Evolutionary conservation across 2,329 filamentous ascomycete genomes (phyloP).

Genomic region (Colletotrichum magnum): DNA sequence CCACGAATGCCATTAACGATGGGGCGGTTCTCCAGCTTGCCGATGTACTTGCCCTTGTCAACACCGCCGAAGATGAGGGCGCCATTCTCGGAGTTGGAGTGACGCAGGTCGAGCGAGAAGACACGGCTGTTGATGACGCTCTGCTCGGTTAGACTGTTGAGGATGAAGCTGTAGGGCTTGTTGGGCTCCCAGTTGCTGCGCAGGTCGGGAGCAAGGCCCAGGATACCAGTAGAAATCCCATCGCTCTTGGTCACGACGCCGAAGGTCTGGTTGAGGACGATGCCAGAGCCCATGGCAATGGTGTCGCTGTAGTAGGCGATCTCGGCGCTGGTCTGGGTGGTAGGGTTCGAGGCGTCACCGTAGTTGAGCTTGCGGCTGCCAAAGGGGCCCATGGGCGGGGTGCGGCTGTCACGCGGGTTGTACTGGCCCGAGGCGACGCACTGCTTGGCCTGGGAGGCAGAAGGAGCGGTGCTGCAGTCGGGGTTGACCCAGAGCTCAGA

Average conservation of each 20-base stretch:
- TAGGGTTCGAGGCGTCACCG: constrained; percentile 54
- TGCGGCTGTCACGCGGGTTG: constrained; percentile 57
- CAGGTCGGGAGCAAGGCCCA: constrained; percentile 63
- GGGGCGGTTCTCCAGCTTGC: constrained; percentile 58
- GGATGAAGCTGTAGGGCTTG: constrained; percentile 66
- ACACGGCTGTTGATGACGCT: constrained; percentile 64
- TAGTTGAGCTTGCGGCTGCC: constrained; percentile 56
- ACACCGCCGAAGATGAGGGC: constrained; percentile 68
- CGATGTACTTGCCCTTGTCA: constrained; percentile 66
- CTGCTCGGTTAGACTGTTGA: constrained; percentile 63
- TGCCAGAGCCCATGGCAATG: constrained; percentile 57
- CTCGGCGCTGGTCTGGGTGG: constrained; percentile 53
- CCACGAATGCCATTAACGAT: constrained; percentile 56
- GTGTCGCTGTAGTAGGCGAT: constrained; percentile 63
- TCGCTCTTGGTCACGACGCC: constrained; percentile 61
- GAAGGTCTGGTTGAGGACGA: constrained; percentile 62
- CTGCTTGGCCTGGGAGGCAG: constrained; percentile 50
- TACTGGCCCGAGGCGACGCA: constrained; percentile 61
- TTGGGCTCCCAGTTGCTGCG: constrained; percentile 53
- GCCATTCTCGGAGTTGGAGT: constrained; percentile 57
- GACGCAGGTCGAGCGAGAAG: constrained; percentile 66
- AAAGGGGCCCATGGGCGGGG: constrained; percentile 54
- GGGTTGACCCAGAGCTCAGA: constrained; percentile 70
- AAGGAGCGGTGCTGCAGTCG: constrained; percentile 57
- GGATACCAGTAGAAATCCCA: constrained; percentile 66